phyloP scores from a whole-genome alignment of 257 asterid genomes.

The Datura wrightii region DNA sequence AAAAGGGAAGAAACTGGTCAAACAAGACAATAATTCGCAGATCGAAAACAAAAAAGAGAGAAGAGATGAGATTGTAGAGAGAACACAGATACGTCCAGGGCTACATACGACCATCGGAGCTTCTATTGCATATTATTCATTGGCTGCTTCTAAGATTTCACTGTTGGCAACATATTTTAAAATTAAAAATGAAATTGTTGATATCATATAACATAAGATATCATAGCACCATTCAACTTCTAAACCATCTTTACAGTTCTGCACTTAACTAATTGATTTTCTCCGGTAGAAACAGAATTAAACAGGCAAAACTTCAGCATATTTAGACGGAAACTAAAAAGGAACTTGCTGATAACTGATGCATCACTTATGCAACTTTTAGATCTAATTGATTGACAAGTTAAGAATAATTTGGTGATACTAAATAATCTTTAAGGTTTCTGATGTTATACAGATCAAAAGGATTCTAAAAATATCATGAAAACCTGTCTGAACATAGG shows the following conservation, averaged over 20 bases:
- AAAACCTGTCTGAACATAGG: neutral
- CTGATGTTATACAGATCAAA: neutral
- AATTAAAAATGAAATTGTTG: neutral
- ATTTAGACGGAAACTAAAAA: neutral
- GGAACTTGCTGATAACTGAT: neutral
- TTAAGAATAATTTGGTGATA: neutral
- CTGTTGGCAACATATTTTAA: neutral
- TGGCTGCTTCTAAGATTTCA: neutral
- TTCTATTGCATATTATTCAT: neutral
- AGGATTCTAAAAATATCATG: neutral
- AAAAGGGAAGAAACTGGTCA: neutral
- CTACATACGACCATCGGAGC: neutral
- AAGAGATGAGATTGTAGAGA: neutral
- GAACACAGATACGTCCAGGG: neutral
- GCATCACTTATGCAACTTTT: neutral
- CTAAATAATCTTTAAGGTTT: neutral
- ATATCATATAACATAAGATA: neutral
- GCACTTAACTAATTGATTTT: neutral
- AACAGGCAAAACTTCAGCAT: neutral
- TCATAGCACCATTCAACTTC: neutral
- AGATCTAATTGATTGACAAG: neutral
- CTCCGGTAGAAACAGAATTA: neutral
- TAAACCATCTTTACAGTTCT: slow-evolving; percentile 4
- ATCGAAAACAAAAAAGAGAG: neutral
- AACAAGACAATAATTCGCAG: neutral